Evolutionary conservation across 345 rosid genomes (phyloP), one percentile per base, ranked within the genome.

Genomic region (Euphorbia peplus): DNA sequence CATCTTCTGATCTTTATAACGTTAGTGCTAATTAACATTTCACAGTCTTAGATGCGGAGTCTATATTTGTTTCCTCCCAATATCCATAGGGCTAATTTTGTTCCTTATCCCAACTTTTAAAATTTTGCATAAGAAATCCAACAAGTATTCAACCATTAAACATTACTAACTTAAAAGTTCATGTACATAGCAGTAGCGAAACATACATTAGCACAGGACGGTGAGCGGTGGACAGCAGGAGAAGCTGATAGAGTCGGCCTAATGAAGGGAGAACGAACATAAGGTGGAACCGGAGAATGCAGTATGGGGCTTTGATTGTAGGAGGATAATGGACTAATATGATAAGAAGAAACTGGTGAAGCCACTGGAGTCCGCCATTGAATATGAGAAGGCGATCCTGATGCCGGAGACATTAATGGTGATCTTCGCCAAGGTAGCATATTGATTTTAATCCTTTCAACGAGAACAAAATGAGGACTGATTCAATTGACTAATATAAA

Each of bases 261-360:
- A 6, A 74, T 59, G 39, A 83, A 66, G 21, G 92, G 89, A 7
- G 93, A 84, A 21, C 61, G 86, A 66, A 63, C 59, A 66, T 74
- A 76, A 0, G 81, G 81, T 8, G 87, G 73, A n/a, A 83, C 56
- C 1, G 93, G 92, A 28, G 97, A 89, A 44, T 52, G 79, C 75
- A 80, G 73, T 3, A 78, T 68, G 29, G 88, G 84, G 76, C 84
- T 74, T 69, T 62, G 73, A 59, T 74, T 65, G 60, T 48, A 72
- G 0, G 90, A 82, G 16, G 87, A 82, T 48, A 78, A 4, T 30
- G 88, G 87, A 72, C 75, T 76, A 56, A 62, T 77, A 53, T 75
- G 83, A 62, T 67, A 46, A 0, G 88, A 73, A 14, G 86, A 85
- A 65, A 69, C 59, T 55, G 91, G 87, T 44, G 88, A 86, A 48